phyloP scores from a whole-genome alignment of 148 eudicot species.

The Fagopyrum tataricum region DNA sequence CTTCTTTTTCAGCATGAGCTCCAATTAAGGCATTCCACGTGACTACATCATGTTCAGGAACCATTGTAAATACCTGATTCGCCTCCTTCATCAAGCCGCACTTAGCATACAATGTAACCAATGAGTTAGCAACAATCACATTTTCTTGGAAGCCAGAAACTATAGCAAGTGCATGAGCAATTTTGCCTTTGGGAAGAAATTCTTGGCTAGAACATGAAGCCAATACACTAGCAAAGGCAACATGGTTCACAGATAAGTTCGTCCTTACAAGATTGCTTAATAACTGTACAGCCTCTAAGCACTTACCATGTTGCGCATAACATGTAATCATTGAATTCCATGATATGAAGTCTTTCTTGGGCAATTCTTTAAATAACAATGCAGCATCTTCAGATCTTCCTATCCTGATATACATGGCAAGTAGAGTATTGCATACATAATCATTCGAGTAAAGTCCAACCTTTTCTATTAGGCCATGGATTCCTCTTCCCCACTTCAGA shows the following conservation, averaged over 20 bases:
- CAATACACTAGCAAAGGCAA: conserved; percentile 56
- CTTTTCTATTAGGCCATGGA: conserved; percentile 59
- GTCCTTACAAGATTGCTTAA: conserved; percentile 29
- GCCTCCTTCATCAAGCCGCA: conserved; percentile 47
- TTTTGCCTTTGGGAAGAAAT: conserved; percentile 36
- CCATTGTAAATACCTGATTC: conserved; percentile 35
- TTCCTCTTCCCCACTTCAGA: conserved; percentile 50
- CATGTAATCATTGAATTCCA: conserved; percentile 75
- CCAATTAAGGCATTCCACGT: conserved; percentile 80
- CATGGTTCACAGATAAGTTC: conserved; percentile 30
- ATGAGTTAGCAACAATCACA: conserved; percentile 56
- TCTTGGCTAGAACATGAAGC: conserved; percentile 63
- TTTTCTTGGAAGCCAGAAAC: conserved; percentile 38
- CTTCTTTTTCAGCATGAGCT: conserved; percentile 55
- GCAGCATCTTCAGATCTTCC: conserved; percentile 40
- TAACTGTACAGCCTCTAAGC: conserved; percentile 37
- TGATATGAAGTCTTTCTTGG: conserved; percentile 54
- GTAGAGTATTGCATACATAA: conserved; percentile 63
- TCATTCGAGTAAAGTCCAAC: conserved; percentile 40
- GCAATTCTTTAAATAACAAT: conserved; percentile 41
- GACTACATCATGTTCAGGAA: conserved; percentile 46
- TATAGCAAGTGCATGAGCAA: conserved; percentile 54
- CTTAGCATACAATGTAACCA: conserved; percentile 66
- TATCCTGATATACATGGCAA: conserved; percentile 53
- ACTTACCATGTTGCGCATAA: conserved; percentile 39